Percentiles rank a stretch among this genome's conserved stretches.
phyloP scores from a whole-genome alignment of 768 basidiomycete genomes.

The Trametes coccinea region DNA sequence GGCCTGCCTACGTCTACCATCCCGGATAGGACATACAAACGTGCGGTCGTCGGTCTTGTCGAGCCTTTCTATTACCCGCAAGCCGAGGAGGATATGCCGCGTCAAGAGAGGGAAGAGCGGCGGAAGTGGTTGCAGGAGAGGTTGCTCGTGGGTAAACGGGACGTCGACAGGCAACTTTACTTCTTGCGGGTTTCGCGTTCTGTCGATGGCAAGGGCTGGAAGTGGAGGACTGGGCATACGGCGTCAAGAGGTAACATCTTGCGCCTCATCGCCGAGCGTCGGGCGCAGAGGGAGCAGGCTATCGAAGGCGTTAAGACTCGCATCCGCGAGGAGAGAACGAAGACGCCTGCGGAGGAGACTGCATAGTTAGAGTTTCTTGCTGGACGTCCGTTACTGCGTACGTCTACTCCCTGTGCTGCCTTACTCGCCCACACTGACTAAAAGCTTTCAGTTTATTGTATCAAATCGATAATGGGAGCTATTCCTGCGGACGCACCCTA shows the following conservation, averaged over 20 bases:
- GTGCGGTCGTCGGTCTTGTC: conserved; percentile 86
- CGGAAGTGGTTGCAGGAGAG: conserved; percentile 64
- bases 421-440: not conserved
- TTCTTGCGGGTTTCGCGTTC: conserved; percentile 31
- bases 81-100: conserved; percentile 74
- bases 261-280: conserved; percentile 48
- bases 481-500: too few relatives aligned
- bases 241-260: conserved; percentile 52
- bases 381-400: not conserved
- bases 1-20: conserved; percentile 9
- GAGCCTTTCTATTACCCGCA: conserved; percentile 94
- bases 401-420: not conserved
- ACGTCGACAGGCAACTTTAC: conserved; percentile 28
- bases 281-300: conserved; percentile 43
- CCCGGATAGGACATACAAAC: conserved; percentile 70
- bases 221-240: conserved; percentile 38
- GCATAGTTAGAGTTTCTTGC: not conserved
- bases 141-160: conserved; percentile 38
- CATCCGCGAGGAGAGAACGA: conserved; percentile 29
- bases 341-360: not conserved
- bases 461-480: too few relatives aligned
- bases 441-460: not conserved
- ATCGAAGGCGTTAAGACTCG: conserved; percentile 39
- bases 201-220: conserved; percentile 33
- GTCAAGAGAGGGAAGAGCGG: conserved; percentile 51